Evolutionary conservation across 441 rosid genomes (phyloP).

Genomic region (Heliophila coronopifolia): DNA sequence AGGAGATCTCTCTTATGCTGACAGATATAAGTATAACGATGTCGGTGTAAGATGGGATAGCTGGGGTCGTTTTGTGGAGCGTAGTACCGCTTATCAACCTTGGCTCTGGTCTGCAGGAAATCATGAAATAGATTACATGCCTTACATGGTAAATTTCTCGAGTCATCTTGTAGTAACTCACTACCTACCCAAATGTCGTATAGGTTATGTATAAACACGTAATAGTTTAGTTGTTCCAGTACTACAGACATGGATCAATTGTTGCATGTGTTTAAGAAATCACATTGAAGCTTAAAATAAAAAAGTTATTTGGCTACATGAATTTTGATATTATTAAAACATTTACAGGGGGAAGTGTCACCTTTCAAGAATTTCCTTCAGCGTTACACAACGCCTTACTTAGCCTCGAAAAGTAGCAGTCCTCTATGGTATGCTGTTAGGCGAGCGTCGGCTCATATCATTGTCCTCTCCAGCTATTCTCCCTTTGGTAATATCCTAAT

Average conservation of each 20-base stretch:
- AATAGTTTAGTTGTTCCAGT: neutral
- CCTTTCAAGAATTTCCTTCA: slow-evolving; percentile 55
- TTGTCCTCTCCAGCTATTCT: slow-evolving; percentile 73
- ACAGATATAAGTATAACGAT: slow-evolving; percentile 54
- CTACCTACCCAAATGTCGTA: neutral
- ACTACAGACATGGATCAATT: neutral
- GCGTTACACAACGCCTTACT: slow-evolving; percentile 58
- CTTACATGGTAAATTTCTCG: slow-evolving; percentile 48
- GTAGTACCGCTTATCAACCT: slow-evolving; percentile 51
- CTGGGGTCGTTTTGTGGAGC: slow-evolving; percentile 59
- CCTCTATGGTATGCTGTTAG: slow-evolving; percentile 67
- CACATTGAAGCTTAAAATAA: neutral
- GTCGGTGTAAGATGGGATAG: slow-evolving; percentile 71
- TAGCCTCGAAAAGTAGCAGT: slow-evolving; percentile 52
- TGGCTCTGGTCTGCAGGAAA: slow-evolving; percentile 62
- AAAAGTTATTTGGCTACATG: neutral
- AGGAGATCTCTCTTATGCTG: slow-evolving; percentile 75
- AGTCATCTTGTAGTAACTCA: neutral
- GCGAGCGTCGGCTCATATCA: slow-evolving; percentile 66
- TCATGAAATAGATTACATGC: slow-evolving; percentile 63
- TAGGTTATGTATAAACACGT: neutral
- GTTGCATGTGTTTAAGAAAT: neutral
- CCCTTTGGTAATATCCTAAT: slow-evolving; percentile 48
- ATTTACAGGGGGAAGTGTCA: slow-evolving; percentile 46
- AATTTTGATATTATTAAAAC: neutral